Base-by-base conservation (phyloP, 1,284 basidiomycete species). In the Naganishia sp. region DNA sequence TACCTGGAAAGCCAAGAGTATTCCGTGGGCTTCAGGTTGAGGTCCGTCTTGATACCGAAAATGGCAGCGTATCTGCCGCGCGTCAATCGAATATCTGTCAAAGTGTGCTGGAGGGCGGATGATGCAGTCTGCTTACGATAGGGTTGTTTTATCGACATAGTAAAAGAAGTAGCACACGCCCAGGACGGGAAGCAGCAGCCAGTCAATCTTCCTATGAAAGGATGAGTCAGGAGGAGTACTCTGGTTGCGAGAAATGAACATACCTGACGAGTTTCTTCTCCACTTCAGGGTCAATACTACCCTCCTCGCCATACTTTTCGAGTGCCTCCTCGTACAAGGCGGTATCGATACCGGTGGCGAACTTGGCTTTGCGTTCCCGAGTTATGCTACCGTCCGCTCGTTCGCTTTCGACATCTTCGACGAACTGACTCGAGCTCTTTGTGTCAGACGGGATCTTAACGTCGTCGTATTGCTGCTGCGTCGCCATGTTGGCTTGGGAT, bases 1-100 rank as follows among this genome's bases (percentile, higher is more conserved):
- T 61, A 56, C 39, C 72, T 74, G 28, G 75, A 75, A 10, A 81
- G 74, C 77, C 78, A 79, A 1, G 74, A 76, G 70, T 79, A 80
- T 49, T 77, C 66, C 7, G 66, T 71, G 9, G 73, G 72, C 16
- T 60, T 57, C 15, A 81, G 74, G 44, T 76, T 68, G n/a, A 78
- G 71, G 59, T 77, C 79, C 7, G 72, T 67, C 66, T 75, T 78
- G 69, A 80, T 76, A 10, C 74, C 77, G 65, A 77, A 79, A 50
- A 79, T 77, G 36, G 76, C 77, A 42, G 78, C 77, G 60, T 80
- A 80, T 42, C 65, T 67, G 57, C n/a, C 10, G 21, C 33, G n/a
- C 13, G 6, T 13, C 21, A n/a, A 28, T 28, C 28, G 18, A 15
- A 72, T 31, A 75, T 13, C 23, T 3, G 25, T 21, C n/a, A 53